Conservation (phyloP, 371 early-diverging fungal species). For the Mortierella sp. region DNA sequence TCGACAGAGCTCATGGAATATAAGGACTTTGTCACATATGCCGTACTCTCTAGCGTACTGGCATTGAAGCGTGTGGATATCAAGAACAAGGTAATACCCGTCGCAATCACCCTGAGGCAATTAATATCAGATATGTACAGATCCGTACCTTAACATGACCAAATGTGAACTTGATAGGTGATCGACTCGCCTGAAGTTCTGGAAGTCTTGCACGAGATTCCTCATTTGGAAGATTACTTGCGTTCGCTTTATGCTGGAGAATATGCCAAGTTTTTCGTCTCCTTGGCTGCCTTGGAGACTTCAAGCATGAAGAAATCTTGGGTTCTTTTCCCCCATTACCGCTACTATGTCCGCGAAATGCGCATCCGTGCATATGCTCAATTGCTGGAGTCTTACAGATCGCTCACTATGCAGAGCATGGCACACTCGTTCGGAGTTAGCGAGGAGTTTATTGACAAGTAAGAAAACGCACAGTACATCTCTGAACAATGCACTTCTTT, state of each 20-base stretch:
- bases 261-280: conserved; percentile 92
- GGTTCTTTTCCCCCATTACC: conserved; percentile 86
- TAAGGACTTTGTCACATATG: conserved; percentile 96
- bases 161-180: conserved; percentile 63
- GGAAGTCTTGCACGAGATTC: conserved; percentile 93
- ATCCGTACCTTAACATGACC: neutral
- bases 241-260: conserved; percentile 94
- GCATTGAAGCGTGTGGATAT: conserved; percentile 94
- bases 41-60: conserved; percentile 91
- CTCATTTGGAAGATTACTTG: conserved; percentile 86
- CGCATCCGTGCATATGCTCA: conserved; percentile 98
- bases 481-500: neutral
- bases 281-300: conserved; percentile 76
- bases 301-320: conserved; percentile 70
- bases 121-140: too few species aligned
- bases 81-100: conserved; percentile 83
- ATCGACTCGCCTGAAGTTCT: conserved; percentile 97
- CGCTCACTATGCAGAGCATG: conserved; percentile 96
- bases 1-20: conserved; percentile 98
- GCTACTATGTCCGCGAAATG: conserved; percentile 97
- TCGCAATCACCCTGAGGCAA: too few species aligned
- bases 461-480: conserved; percentile 33
- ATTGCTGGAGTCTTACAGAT: conserved; percentile 97
- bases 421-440: conserved; percentile 97
- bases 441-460: conserved; percentile 95